Evolutionary conservation across 2,329 filamentous ascomycete genomes (phyloP).

Genomic region (Nakataea oryzae): DNA sequence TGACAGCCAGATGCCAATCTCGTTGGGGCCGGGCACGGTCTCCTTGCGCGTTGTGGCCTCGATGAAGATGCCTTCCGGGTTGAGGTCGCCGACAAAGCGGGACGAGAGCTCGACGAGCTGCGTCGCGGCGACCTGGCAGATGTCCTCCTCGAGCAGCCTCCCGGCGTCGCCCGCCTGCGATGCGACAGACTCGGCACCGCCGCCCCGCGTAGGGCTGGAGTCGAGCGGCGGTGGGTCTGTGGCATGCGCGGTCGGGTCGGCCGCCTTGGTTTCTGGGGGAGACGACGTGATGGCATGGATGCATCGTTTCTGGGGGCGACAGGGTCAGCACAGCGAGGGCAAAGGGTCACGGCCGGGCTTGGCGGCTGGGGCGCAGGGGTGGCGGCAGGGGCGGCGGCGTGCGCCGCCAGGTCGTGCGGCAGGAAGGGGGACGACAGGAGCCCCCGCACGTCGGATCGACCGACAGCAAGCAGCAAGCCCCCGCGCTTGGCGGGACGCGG

Average conservation of each 20-base stretch:
- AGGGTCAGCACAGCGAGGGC: not conserved
- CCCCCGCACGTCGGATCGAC: no score
- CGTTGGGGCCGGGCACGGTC: conserved; percentile 30
- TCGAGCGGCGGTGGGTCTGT: conserved; percentile 12
- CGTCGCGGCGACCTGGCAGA: conserved; percentile 15
- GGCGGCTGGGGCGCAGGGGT: not conserved
- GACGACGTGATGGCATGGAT: conserved; percentile 20
- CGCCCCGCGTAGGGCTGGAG: not conserved
- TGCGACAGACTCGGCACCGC: not conserved
- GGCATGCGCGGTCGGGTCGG: conserved; percentile 2
- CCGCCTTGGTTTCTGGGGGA: conserved; percentile 9
- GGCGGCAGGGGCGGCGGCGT: not conserved
- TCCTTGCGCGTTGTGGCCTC: conserved; percentile 34
- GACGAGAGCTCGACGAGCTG: conserved; percentile 19
- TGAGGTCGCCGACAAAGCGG: conserved; percentile 48
- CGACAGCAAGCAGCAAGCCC: not conserved
- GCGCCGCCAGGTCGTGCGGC: no score
- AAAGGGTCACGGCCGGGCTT: not conserved
- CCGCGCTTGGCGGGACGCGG: not conserved
- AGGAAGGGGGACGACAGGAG: not conserved
- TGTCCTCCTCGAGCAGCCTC: conserved; percentile 8
- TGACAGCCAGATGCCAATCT: conserved; percentile 42
- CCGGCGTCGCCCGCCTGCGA: conserved; percentile 3
- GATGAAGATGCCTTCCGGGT: conserved; percentile 49
- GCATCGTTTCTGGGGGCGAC: conserved; percentile 26